Evolutionary conservation across 768 basidiomycete genomes (phyloP), one percentile per base, ranked within the genome.

Genomic region (Dentipellis sp.): DNA sequence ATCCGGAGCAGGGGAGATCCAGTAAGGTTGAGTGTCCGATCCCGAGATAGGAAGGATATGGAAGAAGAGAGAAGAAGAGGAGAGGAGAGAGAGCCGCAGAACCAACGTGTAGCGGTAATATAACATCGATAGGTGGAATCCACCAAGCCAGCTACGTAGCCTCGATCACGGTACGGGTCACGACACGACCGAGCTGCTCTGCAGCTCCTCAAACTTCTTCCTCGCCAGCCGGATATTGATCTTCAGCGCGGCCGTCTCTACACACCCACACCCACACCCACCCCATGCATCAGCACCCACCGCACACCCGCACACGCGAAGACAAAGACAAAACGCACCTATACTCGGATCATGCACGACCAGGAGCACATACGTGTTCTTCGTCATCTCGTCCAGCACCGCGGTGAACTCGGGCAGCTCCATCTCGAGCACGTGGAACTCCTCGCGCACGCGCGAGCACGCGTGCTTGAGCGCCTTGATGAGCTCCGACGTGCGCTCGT

Each of bases 381-480:
- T 78, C 22, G 95, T 97, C 76, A 97, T 81, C 63, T 91, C 88
- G 62, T 97, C 94, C 21, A 98, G 78, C 34, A 94, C 88, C 4
- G 91, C 91, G 0, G 88, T 91, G 66, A 91, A 94, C 60, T 90
- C 84, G 40, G 81, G 75, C 10, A 91, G 76, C 64, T 92, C 88
- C 81, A 95, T 84, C 71, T 94, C 89, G 29, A 94, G 76, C 5
- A 87, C 82, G 58, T 87, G 80, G 65, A 94, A 94, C 58, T 93
- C 91, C 64, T 90, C 86, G 17, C 86, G 82, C 35, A 91, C 77
- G 46, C 85, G 90, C 56, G 88, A 81, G 69, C 94, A 97, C 17
- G 90, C 87, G 62, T 91, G 84, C 65, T 95, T 93, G 76, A 98
- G 97, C 3, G 86, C 84, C 72, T 98, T 98, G 73, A 99, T 87